Base-by-base conservation (phyloP, 441 rosid species). In the Gossypium gossypioides region DNA sequence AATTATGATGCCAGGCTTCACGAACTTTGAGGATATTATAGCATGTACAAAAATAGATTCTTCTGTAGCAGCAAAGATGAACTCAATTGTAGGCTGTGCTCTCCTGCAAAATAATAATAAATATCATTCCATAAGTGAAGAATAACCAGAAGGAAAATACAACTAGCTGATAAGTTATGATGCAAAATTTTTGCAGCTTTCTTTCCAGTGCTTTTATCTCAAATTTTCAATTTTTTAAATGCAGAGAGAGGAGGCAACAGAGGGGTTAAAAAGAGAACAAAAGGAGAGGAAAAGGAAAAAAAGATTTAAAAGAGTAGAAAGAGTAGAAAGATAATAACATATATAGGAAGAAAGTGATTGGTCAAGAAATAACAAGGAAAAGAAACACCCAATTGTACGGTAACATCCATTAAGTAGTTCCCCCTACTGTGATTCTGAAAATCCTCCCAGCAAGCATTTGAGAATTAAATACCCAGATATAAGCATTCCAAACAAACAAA, bases 1-100 rank as follows among this genome's bases (percentile, higher is more conserved):
- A 75, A 68, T 15, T 7, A 19, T 78, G 60, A 68, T 60, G 57
- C 46, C 48, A 74, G 71, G 66, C 46, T 82, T 76, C 73, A 87
- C 99, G 55, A 67, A 93, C 99, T 91, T 96, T 80, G 99, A 93
- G 42, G 97, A 90, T 76, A 93, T 81, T 74, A 91, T 78, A 70
- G 81, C 96, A 84, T 93, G 98, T 72, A 90, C 95, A 83, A 88
- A 91, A 71, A 96, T 85, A 8, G 98, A 91, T 84, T 96, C 99
- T 77, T 90, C 95, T 15, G 97, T 89, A 48, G 99, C 97, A 83
- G 99, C 87, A 85, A 96, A 96, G 77, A 93, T 81, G 84, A 96
- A 91, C 84, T 96, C 99, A 73, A 90, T 77, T 6, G 91, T 86
- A 59, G 92, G 97, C 69, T 83, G 96, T 68, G 97, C 97, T 85